These are phyloP conservation scores for Westerdykella aurantiaca DNA, from an alignment of 2,329 filamentous ascomycete genomes.

Conservation along the genomic window DNA sequence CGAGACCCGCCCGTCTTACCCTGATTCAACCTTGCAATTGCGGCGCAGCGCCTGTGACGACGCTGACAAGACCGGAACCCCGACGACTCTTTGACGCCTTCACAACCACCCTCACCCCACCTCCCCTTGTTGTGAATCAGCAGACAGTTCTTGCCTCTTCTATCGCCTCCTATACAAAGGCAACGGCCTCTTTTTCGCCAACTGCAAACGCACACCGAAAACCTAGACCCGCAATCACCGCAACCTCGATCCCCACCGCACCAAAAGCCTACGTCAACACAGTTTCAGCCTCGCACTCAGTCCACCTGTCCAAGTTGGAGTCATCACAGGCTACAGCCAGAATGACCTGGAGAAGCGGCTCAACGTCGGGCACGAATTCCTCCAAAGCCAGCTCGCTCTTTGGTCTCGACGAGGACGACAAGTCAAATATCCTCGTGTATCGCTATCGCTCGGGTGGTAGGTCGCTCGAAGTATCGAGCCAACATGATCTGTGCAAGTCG, in stretches of 20 bases:
- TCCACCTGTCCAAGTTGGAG: constrained; percentile 4
- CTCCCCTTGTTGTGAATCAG: constrained; percentile 15
- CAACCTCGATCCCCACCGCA: constrained; percentile 5
- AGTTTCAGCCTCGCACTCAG: constrained; percentile 23
- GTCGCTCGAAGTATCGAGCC: constrained; percentile 38
- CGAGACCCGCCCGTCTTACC: background rate
- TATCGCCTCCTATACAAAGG: constrained; percentile 25
- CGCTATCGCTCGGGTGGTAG: constrained; percentile 39
- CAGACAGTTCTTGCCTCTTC: constrained; percentile 17
- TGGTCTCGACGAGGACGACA: constrained; percentile 41
- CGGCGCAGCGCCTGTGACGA: background rate
- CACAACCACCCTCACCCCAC: background rate
- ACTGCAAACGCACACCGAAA: constrained; percentile 14
- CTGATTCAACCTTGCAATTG: background rate
- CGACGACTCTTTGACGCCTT: background rate
- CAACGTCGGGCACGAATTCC: constrained; percentile 34
- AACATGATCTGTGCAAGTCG: constrained; percentile 40
- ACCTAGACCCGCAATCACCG: constrained; percentile 2
- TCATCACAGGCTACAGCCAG: constrained; percentile 12
- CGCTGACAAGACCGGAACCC: background rate
- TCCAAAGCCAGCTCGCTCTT: constrained; percentile 40
- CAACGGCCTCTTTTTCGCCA: constrained; percentile 11
- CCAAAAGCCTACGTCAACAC: constrained; percentile 14
- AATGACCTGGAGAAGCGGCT: constrained; percentile 42
- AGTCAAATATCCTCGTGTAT: constrained; percentile 42